Base-by-base conservation (phyloP, 1,284 basidiomycete genomes). In the Vanrija pseudolonga region DNA sequence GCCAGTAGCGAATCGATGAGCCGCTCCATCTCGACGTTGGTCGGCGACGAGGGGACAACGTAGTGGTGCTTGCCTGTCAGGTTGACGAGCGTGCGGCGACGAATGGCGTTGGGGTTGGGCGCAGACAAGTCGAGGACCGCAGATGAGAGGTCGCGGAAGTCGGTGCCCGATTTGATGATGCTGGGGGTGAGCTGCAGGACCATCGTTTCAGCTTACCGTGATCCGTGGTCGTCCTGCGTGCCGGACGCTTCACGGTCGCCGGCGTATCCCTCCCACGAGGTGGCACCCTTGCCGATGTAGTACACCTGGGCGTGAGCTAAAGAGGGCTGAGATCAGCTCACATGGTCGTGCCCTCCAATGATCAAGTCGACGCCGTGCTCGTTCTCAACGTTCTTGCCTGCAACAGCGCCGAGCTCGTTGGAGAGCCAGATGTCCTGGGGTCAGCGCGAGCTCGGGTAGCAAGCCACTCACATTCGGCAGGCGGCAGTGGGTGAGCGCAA, bases 261-360 rank as follows among this genome's bases (percentile, higher is more conserved):
- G 55, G 88, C 82, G 56, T 85, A 87, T 39, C 83, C 83, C 24
- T 89, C 82, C 89, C 89, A 95, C 3, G 77, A 69, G 18, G 79
- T 80, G 2, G 86, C 83, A 4, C 90, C 92, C 65, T 82, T 85
- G 12, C 89, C 86, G 45, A 88, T 83, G 50, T 68, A 69, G 62
- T 71, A 71, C 9, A 71, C 69, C 61, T 70, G 53, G 4, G 9
- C 17, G 47, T 62, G 43, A 62, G 60, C 26, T 32, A 18, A 19
- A 22, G 4, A 6, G 5, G 6, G 22, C 5, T 19, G 18, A 5
- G 40, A 6, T 48, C n/a, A n/a, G 61, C 66, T 51, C 41, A 72
- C 69, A 55, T 96, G 92, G 67, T 96, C 92, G 63, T 96, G 92
- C 0, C 92, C 92, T 4, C 92, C 92, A 7, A 95, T 81, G 43